phyloP scores from a whole-genome alignment of 108 stramenopile genomes.

The Nitzschia inconspicua region DNA sequence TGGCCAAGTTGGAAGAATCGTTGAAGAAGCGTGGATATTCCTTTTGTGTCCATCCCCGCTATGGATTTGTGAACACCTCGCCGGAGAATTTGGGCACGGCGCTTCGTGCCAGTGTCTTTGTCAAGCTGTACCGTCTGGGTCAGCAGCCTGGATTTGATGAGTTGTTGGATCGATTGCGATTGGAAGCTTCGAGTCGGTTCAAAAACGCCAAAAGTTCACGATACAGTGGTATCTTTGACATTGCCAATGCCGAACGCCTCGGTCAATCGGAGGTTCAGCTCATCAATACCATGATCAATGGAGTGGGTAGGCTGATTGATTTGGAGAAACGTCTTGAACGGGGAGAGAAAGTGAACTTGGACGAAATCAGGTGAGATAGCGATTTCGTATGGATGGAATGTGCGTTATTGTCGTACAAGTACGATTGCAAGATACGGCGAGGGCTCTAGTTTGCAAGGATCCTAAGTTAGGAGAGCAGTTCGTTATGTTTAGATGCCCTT shows the following conservation, averaged over 20 bases:
- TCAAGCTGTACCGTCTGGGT: constrained; percentile 72
- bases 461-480: too few species aligned
- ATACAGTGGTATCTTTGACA: constrained; percentile 76
- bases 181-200: constrained; percentile 54
- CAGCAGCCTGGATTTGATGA: constrained; percentile 63
- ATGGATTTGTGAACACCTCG: constrained; percentile 78
- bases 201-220: constrained; percentile 2
- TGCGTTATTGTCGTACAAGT: too few species aligned
- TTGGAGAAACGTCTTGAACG: constrained; percentile 70
- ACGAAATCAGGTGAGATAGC: constrained; percentile 18
- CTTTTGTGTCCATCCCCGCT: constrained; percentile 48
- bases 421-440: too few species aligned
- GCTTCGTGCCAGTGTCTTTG: constrained; percentile 79
- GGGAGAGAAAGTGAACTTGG: constrained; percentile 59
- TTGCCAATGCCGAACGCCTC: constrained; percentile 85
- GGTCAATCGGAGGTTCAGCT: constrained; percentile 89
- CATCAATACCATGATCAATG: constrained; percentile 91
- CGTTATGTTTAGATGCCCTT: too few species aligned
- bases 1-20: constrained; percentile 54
- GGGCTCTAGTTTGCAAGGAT: too few species aligned
- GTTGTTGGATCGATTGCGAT: constrained; percentile 45
- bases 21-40: constrained; percentile 47
- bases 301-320: constrained; percentile 79
- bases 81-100: constrained; percentile 89
- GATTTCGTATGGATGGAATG: neutral